These are phyloP conservation scores for Cytospora schulzeri DNA, from an alignment of 2,329 filamentous ascomycete species.

Conservation along the genomic window DNA sequence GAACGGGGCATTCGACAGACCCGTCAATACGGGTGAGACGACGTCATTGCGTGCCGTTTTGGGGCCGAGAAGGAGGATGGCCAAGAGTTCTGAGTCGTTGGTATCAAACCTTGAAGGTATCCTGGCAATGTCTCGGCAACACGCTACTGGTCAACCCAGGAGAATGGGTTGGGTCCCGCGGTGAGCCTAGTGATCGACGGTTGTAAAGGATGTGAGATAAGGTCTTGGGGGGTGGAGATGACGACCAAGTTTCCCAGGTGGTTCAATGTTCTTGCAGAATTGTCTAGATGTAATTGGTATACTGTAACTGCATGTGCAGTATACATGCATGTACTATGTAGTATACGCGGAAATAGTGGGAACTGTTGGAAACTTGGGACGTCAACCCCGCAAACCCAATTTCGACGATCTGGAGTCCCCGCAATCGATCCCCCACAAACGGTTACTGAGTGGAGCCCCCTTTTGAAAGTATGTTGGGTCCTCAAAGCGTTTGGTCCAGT, in stretches of 20 bases:
- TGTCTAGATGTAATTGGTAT: neutral
- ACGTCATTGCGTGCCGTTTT: conserved; percentile 20
- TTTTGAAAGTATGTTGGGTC: no score
- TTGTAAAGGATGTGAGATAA: neutral
- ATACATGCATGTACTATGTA: no score
- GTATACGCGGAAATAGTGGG: no score
- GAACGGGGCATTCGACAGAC: conserved; percentile 3
- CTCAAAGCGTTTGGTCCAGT: no score
- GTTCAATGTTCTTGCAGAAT: neutral
- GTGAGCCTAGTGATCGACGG: conserved; percentile 11
- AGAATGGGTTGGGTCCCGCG: neutral
- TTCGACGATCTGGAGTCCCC: neutral
- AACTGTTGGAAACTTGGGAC: no score
- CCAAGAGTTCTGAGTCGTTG: conserved; percentile 16
- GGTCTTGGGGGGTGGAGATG: neutral
- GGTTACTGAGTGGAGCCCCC: no score
- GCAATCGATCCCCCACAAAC: no score
- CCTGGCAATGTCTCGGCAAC: conserved; percentile 12
- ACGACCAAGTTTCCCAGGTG: neutral
- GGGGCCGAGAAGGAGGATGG: conserved; percentile 12
- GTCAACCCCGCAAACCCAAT: neutral
- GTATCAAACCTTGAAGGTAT: neutral
- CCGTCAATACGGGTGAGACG: conserved; percentile 3
- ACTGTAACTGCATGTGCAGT: no score
- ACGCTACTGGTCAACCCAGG: neutral